Evolutionary conservation across 768 basidiomycete species (phyloP), one percentile per base, ranked within the genome.

Genomic region (Termitomyces sp.): DNA sequence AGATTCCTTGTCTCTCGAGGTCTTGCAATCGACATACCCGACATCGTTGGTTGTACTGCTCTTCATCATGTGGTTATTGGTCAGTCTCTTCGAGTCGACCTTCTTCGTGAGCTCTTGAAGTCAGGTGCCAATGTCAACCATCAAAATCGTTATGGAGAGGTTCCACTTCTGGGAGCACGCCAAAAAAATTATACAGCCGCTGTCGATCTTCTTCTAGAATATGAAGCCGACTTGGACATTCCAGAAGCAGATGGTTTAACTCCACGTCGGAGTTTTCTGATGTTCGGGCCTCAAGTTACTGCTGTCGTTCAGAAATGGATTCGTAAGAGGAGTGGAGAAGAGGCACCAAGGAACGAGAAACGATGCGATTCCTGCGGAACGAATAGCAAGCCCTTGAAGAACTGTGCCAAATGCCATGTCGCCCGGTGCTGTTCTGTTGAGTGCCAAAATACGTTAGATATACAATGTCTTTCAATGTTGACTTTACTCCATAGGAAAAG

Each of bases 401-500:
- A 67, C 44, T 83, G 84, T 52, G 59, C 67, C 5, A 67, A 68
- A 28, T 85, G 83, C 52, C 72, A 71, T 17, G 63, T 77, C 1
- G 72, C 69, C 2, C 67, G 76, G 25, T 85, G 85, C 58, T 85
- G 84, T 55, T 82, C 81, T 8, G 59, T 67, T 2, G 76, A 75
- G 30, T 84, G 84, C 59, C 84, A 84, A 66, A 68, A 83, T 81
- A 62, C 4, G 79, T 45, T 23, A 9, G 30, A 21, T 3, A 8
- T 30, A 5, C 69, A 23, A 16, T 46, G 28, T 23, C 25, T 35
- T 10, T 9, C 37, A 2, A 19, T 28, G 41, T 23, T 34, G 34
- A 11, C n/a, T 57, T 41, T 25, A 6, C 44, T 44, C 48, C 17
- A 27, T 58, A 84, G 83, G n/a, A 28, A 62, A 60, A 11, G 71